Evolutionary conservation across 176 grass and related monocot genomes (phyloP).

Genomic region (Avena eriantha): DNA sequence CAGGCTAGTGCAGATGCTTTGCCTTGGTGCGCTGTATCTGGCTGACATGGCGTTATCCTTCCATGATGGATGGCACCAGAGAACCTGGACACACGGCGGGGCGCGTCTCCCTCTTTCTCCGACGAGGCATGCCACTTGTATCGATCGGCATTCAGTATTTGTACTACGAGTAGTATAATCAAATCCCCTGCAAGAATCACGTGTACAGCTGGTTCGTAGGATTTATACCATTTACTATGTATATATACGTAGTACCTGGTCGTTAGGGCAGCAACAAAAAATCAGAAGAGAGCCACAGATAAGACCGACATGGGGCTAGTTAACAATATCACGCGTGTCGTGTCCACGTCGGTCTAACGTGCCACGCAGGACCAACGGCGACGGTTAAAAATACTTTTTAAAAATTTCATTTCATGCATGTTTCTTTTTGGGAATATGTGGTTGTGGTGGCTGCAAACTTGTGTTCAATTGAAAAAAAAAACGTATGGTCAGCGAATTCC

Average conservation of each 20-base stretch:
- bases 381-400: neutral
- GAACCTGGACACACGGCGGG: constrained; percentile 16
- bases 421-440: neutral
- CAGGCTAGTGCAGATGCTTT: neutral
- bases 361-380: neutral
- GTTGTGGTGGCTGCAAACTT: neutral
- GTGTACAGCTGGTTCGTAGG: neutral
- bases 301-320: neutral
- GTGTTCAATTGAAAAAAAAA: too few relatives aligned
- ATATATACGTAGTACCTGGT: too few relatives aligned
- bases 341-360: neutral
- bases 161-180: too few relatives aligned
- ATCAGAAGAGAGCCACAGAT: neutral
- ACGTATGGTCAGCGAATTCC: neutral
- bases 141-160: neutral
- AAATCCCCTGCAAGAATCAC: neutral
- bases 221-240: too few relatives aligned
- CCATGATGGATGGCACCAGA: neutral
- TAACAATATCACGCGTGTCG: neutral
- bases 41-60: neutral
- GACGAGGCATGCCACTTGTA: neutral
- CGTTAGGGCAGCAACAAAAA: neutral
- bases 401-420: too few relatives aligned
- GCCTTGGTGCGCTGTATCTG: neutral
- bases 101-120: neutral